phyloP scores from a whole-genome alignment of 2,329 filamentous ascomycete species.

The Cercospora sesami region DNA sequence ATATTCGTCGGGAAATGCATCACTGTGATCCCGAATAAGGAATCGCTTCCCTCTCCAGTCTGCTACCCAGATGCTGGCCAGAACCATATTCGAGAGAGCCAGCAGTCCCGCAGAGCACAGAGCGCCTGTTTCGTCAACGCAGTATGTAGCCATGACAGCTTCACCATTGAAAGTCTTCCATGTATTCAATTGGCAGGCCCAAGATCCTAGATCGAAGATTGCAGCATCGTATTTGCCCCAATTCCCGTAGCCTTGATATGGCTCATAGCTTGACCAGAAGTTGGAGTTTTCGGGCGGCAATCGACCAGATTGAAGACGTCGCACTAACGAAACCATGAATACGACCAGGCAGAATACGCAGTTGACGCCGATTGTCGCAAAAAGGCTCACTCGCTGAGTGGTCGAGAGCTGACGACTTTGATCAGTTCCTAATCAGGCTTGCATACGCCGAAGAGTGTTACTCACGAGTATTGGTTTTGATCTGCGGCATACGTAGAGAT shows the following conservation, averaged over 20 bases:
- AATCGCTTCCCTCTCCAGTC: conserved; percentile 2
- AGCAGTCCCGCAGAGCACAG: background rate
- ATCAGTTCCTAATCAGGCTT: background rate
- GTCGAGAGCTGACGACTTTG: background rate
- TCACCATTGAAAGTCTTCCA: background rate
- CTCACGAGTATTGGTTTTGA: background rate
- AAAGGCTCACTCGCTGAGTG: background rate
- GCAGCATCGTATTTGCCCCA: background rate
- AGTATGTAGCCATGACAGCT: background rate
- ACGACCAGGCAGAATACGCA: background rate
- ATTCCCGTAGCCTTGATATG: background rate
- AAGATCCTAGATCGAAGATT: conserved; percentile 1
- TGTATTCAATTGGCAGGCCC: background rate
- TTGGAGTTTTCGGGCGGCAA: background rate
- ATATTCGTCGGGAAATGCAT: conserved; percentile 6
- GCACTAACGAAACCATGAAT: background rate
- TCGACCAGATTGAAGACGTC: background rate
- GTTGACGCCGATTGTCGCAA: background rate
- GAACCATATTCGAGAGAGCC: background rate
- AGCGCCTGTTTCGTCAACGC: background rate
- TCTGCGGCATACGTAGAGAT: background rate
- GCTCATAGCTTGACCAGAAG: background rate
- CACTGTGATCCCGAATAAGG: background rate
- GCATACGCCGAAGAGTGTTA: background rate
- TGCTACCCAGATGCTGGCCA: background rate